Percentiles rank a stretch among this genome's conserved stretches.
phyloP scores from a whole-genome alignment of 176 grass and related monocot genomes.

The Zea mays region Zm-B73-REFERENCE-NAM-5.0 NC_050098.1:226236501-226237000 shows the following conservation, averaged over 20 bases:
- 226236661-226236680: neutral
- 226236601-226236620: constrained; percentile 26
- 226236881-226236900: too few species aligned
- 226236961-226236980: too few species aligned
- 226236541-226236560: constrained; percentile 98
- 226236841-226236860: too few species aligned
- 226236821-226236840: neutral
- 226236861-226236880: too few species aligned
- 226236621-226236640: neutral
- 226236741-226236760: neutral
- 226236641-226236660: neutral
- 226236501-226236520: constrained; percentile 89
- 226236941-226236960: too few species aligned
- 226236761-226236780: neutral
- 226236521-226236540: constrained; percentile 97
- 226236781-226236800: neutral
- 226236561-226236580: constrained; percentile 60
- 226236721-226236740: constrained; percentile 7
- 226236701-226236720: neutral
- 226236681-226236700: neutral
- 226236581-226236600: constrained; percentile 16
- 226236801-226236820: neutral
- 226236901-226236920: too few species aligned
- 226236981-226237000: neutral
- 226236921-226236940: too few species aligned